These are phyloP conservation scores for Globisporangium middletonii DNA, from an alignment of 352 stramenopile genomes.

Conservation along the genomic window DNA sequence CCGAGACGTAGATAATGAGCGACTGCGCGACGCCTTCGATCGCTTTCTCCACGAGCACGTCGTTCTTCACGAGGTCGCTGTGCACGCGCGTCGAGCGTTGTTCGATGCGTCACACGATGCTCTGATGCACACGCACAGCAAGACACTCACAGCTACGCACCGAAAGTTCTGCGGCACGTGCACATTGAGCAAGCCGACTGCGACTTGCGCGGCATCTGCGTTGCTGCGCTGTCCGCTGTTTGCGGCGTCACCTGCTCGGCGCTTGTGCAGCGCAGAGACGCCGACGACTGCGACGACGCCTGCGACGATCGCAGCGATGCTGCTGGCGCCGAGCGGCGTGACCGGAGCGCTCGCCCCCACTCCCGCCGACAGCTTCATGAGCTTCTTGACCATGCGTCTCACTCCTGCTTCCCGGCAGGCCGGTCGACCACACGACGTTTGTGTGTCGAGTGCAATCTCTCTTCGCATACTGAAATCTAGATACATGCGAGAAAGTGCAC, in stretches of 20 bases:
- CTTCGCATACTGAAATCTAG: too few species aligned
- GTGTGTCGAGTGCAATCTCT: too few species aligned
- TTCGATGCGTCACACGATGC: neutral
- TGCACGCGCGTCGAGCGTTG: conserved; percentile 2
- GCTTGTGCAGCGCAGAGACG: conserved; percentile 39
- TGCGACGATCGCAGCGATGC: conserved; percentile 29
- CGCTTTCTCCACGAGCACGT: conserved; percentile 70
- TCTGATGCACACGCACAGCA: neutral
- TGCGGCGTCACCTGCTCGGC: conserved; percentile 5
- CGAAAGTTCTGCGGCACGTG: conserved; percentile 52
- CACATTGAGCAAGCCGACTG: conserved; percentile 45
- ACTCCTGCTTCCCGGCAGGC: neutral
- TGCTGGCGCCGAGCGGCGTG: conserved; percentile 26
- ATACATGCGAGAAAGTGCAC: too few species aligned
- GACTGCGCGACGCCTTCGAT: conserved; percentile 35
- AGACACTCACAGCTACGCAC: conserved; percentile 6
- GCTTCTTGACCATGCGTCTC: conserved; percentile 33
- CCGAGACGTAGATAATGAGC: conserved; percentile 63
- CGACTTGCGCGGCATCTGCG: conserved; percentile 14
- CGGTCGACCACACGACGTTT: neutral
- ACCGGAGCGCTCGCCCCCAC: conserved; percentile 16
- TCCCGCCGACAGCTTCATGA: conserved; percentile 30
- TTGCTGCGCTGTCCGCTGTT: neutral
- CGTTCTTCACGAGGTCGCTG: conserved; percentile 54
- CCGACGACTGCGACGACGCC: conserved; percentile 41